A percentile compares a stretch with the other conserved stretches of the same genome.
Conservation (phyloP, 179 eudicot species). For the Gypsophila paniculata region DNA sequence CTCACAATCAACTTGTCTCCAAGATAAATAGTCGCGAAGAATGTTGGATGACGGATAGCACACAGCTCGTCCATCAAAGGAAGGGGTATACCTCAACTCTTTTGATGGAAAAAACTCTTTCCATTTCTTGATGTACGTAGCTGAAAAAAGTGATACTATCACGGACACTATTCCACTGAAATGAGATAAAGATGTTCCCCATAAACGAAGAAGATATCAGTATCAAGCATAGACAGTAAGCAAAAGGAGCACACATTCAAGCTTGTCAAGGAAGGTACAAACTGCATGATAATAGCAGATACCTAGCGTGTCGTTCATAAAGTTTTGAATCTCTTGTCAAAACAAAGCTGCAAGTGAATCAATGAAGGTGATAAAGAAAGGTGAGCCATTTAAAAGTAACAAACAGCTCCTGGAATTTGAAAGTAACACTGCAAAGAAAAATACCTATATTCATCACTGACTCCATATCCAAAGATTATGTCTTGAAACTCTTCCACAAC, state of each 20-base stretch:
- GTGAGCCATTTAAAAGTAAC: background rate
- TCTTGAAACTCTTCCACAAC: conserved; percentile 70
- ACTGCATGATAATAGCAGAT: conserved; percentile 13
- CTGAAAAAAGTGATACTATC: conserved; percentile 67
- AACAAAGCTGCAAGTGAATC: conserved; percentile 58
- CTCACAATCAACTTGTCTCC: conserved; percentile 99
- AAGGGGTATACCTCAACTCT: conserved; percentile 56
- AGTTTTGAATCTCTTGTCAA: conserved; percentile 65
- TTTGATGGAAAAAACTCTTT: conserved; percentile 54
- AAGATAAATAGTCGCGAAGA: conserved; percentile 73
- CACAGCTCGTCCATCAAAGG: conserved; percentile 88
- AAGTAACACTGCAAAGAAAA: conserved; percentile 1
- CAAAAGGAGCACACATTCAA: conserved; percentile 7
- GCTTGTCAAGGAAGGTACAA: background rate
- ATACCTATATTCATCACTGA: conserved; percentile 92
- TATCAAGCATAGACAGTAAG: background rate
- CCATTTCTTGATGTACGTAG: conserved; percentile 66
- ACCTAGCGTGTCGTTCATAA: conserved; percentile 64
- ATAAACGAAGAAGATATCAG: background rate
- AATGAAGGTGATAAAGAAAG: background rate
- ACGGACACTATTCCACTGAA: conserved; percentile 73
- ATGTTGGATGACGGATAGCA: conserved; percentile 80
- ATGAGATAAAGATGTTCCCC: conserved; percentile 1
- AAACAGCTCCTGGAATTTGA: background rate
- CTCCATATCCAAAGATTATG: conserved; percentile 72